phyloP scores from a whole-genome alignment of 2,329 filamentous ascomycete genomes.

The Cephalotrichum gorgonifer region DNA sequence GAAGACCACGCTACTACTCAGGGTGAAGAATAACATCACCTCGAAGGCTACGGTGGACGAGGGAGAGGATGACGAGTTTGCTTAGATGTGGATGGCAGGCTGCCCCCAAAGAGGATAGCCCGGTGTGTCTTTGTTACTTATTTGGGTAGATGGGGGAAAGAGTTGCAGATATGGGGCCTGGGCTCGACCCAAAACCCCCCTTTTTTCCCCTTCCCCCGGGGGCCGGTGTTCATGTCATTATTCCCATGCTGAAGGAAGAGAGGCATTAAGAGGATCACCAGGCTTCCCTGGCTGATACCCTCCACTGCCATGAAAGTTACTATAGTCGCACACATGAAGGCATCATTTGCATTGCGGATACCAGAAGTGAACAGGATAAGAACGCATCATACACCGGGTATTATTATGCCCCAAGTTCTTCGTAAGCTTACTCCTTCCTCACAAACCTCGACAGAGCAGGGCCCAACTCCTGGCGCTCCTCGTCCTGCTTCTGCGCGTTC shows the following conservation, averaged over 20 bases:
- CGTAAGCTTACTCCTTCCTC: constrained; percentile 44
- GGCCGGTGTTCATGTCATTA: background rate
- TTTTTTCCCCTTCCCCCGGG: no score
- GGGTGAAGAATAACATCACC: constrained; percentile 77
- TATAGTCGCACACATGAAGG: background rate
- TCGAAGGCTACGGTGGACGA: constrained; percentile 32
- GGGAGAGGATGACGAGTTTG: constrained; percentile 13
- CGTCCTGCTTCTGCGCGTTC: constrained; percentile 49
- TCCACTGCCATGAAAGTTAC: background rate
- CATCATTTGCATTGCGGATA: no score
- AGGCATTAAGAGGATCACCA: background rate
- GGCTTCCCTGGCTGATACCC: no score
- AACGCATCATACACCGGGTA: background rate
- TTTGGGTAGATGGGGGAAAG: background rate
- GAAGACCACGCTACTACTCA: constrained; percentile 81
- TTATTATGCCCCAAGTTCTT: background rate
- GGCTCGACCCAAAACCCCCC: no score
- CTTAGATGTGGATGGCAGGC: constrained; percentile 2
- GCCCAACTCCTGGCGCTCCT: constrained; percentile 65
- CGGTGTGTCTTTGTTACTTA: background rate
- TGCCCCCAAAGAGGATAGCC: background rate
- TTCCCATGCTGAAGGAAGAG: background rate
- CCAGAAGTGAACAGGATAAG: no score
- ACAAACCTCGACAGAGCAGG: constrained; percentile 82
- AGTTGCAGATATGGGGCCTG: no score